These are phyloP conservation scores for Candida sanyaensis DNA, from an alignment of 1,139 yeast species.

Conservation along the genomic window DNA sequence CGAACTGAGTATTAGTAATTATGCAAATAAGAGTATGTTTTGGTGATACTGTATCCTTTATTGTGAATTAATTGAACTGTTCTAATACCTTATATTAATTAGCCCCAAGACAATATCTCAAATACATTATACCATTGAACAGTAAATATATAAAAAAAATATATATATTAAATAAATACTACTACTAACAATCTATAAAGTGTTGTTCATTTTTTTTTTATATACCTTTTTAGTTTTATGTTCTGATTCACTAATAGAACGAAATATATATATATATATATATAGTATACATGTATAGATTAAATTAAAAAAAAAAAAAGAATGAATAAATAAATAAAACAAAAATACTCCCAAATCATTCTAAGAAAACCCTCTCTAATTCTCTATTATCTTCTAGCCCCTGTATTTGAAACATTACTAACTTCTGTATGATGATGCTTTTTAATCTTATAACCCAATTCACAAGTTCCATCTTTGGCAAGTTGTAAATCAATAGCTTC, in stretches of 20 bases:
- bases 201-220: background rate
- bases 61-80: too few relatives aligned
- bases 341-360: background rate
- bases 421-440: constrained; percentile 48
- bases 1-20: too few relatives aligned
- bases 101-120: too few relatives aligned
- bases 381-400: constrained; percentile 1
- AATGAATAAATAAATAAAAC: background rate
- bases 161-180: too few relatives aligned
- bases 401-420: constrained; percentile 28
- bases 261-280: too few relatives aligned
- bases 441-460: constrained; percentile 45
- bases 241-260: too few relatives aligned
- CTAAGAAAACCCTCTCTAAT: background rate
- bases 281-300: background rate
- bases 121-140: too few relatives aligned
- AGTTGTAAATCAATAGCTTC: constrained; percentile 15
- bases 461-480: constrained; percentile 39
- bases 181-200: background rate
- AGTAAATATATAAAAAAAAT: too few relatives aligned
- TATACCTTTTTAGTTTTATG: background rate
- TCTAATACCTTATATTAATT: too few relatives aligned
- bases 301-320: background rate
- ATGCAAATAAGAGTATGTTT: too few relatives aligned
- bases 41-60: too few relatives aligned